These are phyloP conservation scores for Fusarium pseudonygamai DNA, from an alignment of 2,329 filamentous ascomycete species.

Conservation along the genomic window DNA sequence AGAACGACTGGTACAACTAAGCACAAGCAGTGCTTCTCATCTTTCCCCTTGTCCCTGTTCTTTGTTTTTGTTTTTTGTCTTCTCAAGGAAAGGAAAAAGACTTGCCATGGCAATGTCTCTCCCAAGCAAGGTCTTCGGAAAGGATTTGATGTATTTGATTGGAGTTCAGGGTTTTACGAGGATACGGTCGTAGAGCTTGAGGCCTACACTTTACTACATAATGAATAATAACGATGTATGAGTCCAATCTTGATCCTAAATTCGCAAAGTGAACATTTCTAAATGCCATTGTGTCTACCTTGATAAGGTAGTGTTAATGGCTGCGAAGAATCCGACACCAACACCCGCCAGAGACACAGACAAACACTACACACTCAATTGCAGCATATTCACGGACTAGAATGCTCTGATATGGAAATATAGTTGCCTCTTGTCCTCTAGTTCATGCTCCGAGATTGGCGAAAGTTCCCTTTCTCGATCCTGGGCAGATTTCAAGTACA, in stretches of 20 bases:
- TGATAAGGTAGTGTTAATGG: accelerated
- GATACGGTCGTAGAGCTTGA: neutral
- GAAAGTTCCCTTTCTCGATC: too few relatives aligned
- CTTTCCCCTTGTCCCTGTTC: neutral
- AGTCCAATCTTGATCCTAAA: neutral
- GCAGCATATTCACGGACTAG: accelerated
- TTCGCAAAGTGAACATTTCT: accelerated
- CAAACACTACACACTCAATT: neutral
- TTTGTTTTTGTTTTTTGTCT: neutral
- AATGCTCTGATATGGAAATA: too few relatives aligned
- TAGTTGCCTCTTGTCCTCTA: too few relatives aligned
- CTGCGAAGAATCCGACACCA: accelerated
- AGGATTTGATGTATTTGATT: neutral
- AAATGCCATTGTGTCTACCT: accelerated
- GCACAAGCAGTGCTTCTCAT: too few relatives aligned
- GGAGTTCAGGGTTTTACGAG: neutral
- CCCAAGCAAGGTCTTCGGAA: neutral
- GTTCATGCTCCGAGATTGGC: too few relatives aligned
- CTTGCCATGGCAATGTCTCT: too few relatives aligned
- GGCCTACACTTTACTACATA: neutral
- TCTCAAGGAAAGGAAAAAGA: too few relatives aligned
- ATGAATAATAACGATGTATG: neutral
- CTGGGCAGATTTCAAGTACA: too few relatives aligned
- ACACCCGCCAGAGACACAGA: neutral
- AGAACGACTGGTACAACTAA: neutral